Base-by-base conservation (phyloP, 2,329 filamentous ascomycete genomes). In the Coniochaeta pulveracea region DNA sequence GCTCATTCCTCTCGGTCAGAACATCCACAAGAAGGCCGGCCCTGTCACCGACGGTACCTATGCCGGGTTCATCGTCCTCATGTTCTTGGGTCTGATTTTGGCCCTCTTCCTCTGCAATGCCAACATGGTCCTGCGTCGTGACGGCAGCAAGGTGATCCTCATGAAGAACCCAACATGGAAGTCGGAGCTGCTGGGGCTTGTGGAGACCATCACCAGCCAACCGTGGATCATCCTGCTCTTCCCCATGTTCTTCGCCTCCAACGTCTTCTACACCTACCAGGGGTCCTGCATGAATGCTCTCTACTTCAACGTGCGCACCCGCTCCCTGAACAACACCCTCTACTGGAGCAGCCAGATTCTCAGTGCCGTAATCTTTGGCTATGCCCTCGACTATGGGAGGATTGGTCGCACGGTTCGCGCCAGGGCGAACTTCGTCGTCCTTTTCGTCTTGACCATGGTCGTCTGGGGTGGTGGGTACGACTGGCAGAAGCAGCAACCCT, bases 151-250 rank as follows among this genome's bases (percentile, higher is more conserved):
- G 38, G 76, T 93, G 50, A 85, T 93, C 41, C 58, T 88, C 41
- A 93, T 89, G 81, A 89, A 91, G 64, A 83, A 93, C 56, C 86
- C 86, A 4, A 83, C 81, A 33, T 93, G 83, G 82, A 73, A 74
- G 48, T 78, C 81, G 3, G 86, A 94, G 58, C 56, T 93, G 40
- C 42, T 70, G 12, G 86, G 86, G 35, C 72, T 94, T 3, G 80
- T 68, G 55, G 70, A 91, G 54, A 85, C 81, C 1, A 58, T 93
- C 36, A 58, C 61, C 33, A 66, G 66, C 19, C 80, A 91, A 44
- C 75, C 75, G 5, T 88, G 79, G 58, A 79, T 91, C 46, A 41
- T 88, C 35, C 56, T 79, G 12, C 67, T 89, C 21, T 88, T 85
- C 61, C 80, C 80, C 47, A 81, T 85, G 76, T 85, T 86, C 60